Evolutionary conservation across 306 rosid species (phyloP), one percentile per base, ranked within the genome.

Genomic region (Inga leiocalycina): DNA sequence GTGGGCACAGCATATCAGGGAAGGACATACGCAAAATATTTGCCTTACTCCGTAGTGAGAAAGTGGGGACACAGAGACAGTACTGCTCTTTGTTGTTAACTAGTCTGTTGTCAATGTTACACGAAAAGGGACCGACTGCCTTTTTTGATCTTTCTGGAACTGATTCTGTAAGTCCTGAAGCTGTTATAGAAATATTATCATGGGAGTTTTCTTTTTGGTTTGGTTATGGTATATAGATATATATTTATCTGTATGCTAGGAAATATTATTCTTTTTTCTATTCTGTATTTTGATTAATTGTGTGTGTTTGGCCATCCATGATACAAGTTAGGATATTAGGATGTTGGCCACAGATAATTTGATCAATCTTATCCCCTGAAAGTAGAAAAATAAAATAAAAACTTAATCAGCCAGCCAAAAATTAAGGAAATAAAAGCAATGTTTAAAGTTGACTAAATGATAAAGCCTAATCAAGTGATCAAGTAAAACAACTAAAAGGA

Each of bases 1-100:
- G 99, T 81, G 99, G 99, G 79, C 98, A 96, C 87, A 93, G 99
- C 85, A 94, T 92, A 77, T 96, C 99, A 49, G 99, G 99, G 84
- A 94, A 92, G 92, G 98, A 96, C 85, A 96, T 96, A 59, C 98
- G 99, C 79, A 96, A 92, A 89, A 91, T 96, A 76, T 96, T 96
- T 87, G 97, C 99, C 73, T 85, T 96, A 69, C 95, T 96, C 65
- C 89, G 99, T 48, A 91, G 97, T 80, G 97, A 93, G 90, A 92
- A 91, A 89, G 92, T 96, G 85, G 94, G 93, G 84, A 85, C 65
- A 81, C 90, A 81, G 86, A 93, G 92, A 84, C 91, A 89, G 61
- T 93, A 92, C 85, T 88, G 94, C 91, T 96, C 98, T 61, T 86
- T 96, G 82, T 80, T 96, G 89, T 88, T 96, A 89, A 84, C 91